phyloP scores from a whole-genome alignment of 345 rosid genomes.

The Geranium rotundifolium region DNA sequence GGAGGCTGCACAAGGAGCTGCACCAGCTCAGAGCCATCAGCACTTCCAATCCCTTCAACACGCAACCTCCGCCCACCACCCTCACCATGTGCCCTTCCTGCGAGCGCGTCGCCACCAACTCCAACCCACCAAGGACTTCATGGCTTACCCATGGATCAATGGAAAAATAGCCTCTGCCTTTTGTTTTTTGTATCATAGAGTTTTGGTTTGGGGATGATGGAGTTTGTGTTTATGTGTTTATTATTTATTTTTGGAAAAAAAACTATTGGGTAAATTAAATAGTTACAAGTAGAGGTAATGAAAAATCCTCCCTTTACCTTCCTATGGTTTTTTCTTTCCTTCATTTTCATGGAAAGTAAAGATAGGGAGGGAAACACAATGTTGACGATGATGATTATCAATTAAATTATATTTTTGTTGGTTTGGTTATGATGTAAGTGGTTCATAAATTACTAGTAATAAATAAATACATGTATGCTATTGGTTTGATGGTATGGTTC shows the following conservation, averaged over 20 bases:
- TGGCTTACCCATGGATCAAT: no score
- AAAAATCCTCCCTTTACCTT: background rate
- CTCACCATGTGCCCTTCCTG: constrained; percentile 99
- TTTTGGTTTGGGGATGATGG: no score
- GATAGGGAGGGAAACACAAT: background rate
- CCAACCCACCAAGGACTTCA: constrained; percentile 14
- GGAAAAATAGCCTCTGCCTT: no score
- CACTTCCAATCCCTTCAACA: constrained; percentile 73
- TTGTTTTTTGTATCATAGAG: no score
- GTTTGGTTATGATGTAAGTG: no score
- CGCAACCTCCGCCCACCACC: constrained; percentile 96
- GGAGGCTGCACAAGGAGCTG: constrained; percentile 84
- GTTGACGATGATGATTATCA: background rate
- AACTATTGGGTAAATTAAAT: no score
- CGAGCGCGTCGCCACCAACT: constrained; percentile 72
- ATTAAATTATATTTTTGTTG: no score
- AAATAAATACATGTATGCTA: background rate
- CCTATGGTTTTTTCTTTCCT: background rate
- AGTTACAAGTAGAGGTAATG: background rate
- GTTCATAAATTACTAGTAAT: no score
- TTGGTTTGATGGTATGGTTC: background rate
- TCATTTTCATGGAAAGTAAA: background rate
- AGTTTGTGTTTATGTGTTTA: no score
- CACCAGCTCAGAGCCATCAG: constrained; percentile 78
- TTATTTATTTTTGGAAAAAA: background rate